phyloP scores from a whole-genome alignment of 2,329 filamentous ascomycete genomes.

The Pleomassaria siparia region DNA sequence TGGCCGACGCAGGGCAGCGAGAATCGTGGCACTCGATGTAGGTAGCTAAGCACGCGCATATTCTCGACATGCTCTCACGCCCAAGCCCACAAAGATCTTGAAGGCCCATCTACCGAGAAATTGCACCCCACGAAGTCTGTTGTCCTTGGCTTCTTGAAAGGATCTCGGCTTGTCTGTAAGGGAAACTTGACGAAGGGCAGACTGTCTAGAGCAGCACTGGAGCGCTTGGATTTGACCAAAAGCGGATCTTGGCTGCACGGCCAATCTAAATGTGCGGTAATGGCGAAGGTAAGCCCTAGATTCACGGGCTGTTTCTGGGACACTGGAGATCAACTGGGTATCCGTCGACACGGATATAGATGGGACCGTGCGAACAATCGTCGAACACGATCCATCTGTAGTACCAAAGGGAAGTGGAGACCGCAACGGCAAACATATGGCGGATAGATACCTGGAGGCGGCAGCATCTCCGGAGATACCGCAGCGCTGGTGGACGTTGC shows the following conservation, averaged over 20 bases:
- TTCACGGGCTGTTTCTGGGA: background rate
- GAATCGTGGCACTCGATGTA: slow-evolving; percentile 12
- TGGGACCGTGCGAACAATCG: slow-evolving; percentile 6
- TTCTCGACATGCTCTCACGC: slow-evolving; percentile 1
- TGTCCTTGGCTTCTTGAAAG: background rate
- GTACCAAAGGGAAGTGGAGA: background rate
- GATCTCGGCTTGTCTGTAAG: background rate
- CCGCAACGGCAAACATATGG: slow-evolving; percentile 3
- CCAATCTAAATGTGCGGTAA: slow-evolving; percentile 5
- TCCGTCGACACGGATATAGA: slow-evolving; percentile 7
- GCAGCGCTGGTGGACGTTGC: slow-evolving; percentile 5
- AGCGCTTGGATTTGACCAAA: background rate
- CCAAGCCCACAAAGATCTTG: background rate
- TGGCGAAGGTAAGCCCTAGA: background rate
- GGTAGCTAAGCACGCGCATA: slow-evolving; percentile 8
- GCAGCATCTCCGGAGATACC: slow-evolving; percentile 13
- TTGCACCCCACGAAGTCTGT: background rate
- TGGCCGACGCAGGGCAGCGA: slow-evolving; percentile 9
- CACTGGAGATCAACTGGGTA: slow-evolving; percentile 12
- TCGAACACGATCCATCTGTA: background rate
- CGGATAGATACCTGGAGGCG: slow-evolving; percentile 7
- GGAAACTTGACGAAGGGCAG: background rate
- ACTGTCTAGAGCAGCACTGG: slow-evolving; percentile 1
- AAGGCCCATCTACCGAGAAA: background rate
- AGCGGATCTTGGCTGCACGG: background rate